phyloP scores from a whole-genome alignment of 192 early-diverging fungal genomes.

The Lobosporangium transversale region DNA sequence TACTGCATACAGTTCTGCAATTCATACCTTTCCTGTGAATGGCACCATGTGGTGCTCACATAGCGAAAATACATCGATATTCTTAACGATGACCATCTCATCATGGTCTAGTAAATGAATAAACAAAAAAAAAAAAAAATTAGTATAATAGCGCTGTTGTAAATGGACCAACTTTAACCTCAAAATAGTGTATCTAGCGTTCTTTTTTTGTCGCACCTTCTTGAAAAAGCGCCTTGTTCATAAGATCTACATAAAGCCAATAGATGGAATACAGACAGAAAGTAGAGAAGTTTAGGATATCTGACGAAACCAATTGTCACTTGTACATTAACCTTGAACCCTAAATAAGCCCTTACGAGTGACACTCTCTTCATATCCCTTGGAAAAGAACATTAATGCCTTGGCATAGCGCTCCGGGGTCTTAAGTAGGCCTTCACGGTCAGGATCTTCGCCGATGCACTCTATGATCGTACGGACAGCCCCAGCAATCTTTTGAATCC shows the following conservation, averaged over 20 bases:
- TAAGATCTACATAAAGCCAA: constrained; percentile 64
- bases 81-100: constrained; percentile 99
- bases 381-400: constrained; percentile 97
- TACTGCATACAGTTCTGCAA: background rate
- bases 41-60: constrained; percentile 99
- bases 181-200: too few species aligned
- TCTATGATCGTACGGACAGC: constrained; percentile 90
- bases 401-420: constrained; percentile 97
- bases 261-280: background rate
- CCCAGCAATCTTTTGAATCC: constrained; percentile 82
- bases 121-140: background rate
- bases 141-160: too few species aligned
- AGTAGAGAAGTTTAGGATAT: too few species aligned
- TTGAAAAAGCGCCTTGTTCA: constrained; percentile 97
- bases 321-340: too few species aligned
- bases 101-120: constrained; percentile 77
- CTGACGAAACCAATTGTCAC: too few species aligned
- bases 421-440: constrained; percentile 93
- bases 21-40: constrained; percentile 89
- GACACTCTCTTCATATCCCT: constrained; percentile 97
- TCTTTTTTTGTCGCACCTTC: constrained; percentile 69
- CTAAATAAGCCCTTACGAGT: constrained; percentile 69
- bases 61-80: constrained; percentile 95
- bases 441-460: constrained; percentile 94
- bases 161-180: too few species aligned